Percentiles rank a stretch among this genome's conserved stretches.
These are phyloP conservation scores for Posidonia oceanica DNA, from an alignment of 116 monocot species.

Conservation along the genomic window DNA sequence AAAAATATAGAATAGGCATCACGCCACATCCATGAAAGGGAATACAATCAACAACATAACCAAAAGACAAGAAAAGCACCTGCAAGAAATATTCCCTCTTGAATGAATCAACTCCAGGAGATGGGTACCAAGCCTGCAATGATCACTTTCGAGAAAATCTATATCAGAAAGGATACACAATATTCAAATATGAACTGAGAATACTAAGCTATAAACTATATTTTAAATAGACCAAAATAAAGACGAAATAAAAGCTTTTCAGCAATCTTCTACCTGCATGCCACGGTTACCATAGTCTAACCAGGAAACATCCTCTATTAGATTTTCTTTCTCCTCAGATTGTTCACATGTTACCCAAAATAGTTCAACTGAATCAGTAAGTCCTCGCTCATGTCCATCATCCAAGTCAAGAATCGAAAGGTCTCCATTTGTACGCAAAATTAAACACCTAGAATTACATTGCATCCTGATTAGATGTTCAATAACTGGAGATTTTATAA, in stretches of 20 bases:
- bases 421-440: conserved; percentile 91
- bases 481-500: background rate
- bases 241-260: background rate
- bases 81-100: conserved; percentile 97
- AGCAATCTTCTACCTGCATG: conserved; percentile 63
- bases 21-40: too few relatives aligned
- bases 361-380: conserved; percentile 81
- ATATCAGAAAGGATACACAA: background rate
- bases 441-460: conserved; percentile 58
- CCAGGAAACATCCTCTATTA: conserved; percentile 99
- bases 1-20: too few relatives aligned
- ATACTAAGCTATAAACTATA: conserved; percentile 6
- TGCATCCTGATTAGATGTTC: background rate
- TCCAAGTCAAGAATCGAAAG: conserved; percentile 97
- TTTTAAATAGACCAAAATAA: background rate
- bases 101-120: conserved; percentile 81
- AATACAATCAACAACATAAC: background rate
- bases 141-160: conserved; percentile 25
- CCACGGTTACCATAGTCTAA: conserved; percentile 95
- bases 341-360: conserved; percentile 97
- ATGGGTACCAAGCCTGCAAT: conserved; percentile 99
- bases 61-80: conserved; percentile 22
- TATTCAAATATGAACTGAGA: background rate
- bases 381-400: conserved; percentile 88
- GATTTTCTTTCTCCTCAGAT: conserved; percentile 81